A percentile compares a stretch with the other conserved stretches of the same genome.
Evolutionary conservation across 2,329 filamentous ascomycete genomes (phyloP).

Genomic region (Aplosporella prunicola): DNA sequence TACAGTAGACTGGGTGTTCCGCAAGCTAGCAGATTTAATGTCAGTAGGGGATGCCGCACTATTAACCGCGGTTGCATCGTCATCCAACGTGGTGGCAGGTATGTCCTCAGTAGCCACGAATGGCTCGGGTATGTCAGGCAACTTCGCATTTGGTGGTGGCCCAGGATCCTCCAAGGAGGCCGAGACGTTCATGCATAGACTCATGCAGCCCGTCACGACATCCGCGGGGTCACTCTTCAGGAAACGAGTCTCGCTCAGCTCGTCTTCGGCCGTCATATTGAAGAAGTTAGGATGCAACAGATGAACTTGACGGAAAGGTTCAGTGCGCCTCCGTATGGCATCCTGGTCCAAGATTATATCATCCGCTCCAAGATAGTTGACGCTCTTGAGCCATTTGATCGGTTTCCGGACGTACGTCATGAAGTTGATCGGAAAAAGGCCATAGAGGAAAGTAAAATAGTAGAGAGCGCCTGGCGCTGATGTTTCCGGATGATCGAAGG

Average conservation of each 20-base stretch:
- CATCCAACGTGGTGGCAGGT: constrained; percentile 23
- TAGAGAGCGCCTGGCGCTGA: constrained; percentile 56
- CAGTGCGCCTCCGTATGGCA: constrained; percentile 66
- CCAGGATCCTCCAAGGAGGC: constrained; percentile 35
- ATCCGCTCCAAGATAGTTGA: constrained; percentile 59
- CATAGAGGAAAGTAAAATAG: constrained; percentile 76
- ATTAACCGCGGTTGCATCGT: constrained; percentile 22
- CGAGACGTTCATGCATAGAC: constrained; percentile 46
- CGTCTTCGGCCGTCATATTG: constrained; percentile 66
- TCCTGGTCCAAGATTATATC: constrained; percentile 70
- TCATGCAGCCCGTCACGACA: constrained; percentile 70
- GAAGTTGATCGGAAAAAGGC: constrained; percentile 75
- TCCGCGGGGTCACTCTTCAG: constrained; percentile 71
- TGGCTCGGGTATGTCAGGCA: constrained; percentile 35
- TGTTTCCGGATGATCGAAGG: constrained; percentile 50
- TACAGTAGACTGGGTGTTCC: constrained; percentile 46
- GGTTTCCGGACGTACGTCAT: constrained; percentile 80
- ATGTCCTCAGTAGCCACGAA: constrained; percentile 25
- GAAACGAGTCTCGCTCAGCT: constrained; percentile 70
- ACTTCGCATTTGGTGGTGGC: constrained; percentile 36
- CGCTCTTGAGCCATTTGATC: constrained; percentile 65
- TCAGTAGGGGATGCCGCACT: constrained; percentile 14
- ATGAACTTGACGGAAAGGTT: constrained; percentile 63
- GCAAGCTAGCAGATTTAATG: constrained; percentile 38
- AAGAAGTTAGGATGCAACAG: constrained; percentile 79